Evolutionary conservation across 768 basidiomycete species (phyloP), one percentile per base, ranked within the genome.

Genomic region (Boletus pseudo-olivaceus): DNA sequence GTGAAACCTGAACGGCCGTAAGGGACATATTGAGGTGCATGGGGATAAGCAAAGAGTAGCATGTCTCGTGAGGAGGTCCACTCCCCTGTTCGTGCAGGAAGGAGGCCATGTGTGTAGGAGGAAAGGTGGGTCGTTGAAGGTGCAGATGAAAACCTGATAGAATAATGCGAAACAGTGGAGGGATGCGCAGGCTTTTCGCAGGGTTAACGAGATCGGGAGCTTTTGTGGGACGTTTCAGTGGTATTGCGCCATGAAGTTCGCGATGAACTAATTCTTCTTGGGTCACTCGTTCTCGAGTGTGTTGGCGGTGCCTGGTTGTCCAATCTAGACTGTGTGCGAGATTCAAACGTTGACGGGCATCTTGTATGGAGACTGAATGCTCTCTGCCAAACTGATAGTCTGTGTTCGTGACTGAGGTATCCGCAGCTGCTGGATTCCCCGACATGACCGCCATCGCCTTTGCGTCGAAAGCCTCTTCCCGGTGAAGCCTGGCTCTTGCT

Each of bases 41-140:
- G 4, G 95, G 94, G 19, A 96, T 73, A 59, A 97, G 77, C 26
- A 98, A 76, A 11, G 89, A 85, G 67, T 87, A 97, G 60, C 81
- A 62, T 0, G 86, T 88, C 49, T 87, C 80, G 15, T 69, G 71
- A 4, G 92, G 90, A 48, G 96, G 66, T 9, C 85, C 87, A 46
- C 68, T 68, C 27, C 91, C 92, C 64, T 82, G 82, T 53, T 82
- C 77, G 59, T 80, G 63, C 46, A 94, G 74, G 69, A 89, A 89
- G 42, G 84, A 76, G 2, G 83, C 67, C 19, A 93, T 74, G 5
- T 77, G 71, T 5, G 75, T 73, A 4, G 74, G 54, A 9, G 78
- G 71, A 67, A 93, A 88, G 0, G 82, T 82, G 2, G 90, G 88
- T 6, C 74, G 73, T 3, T 76, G 74, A 20, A 93, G 60, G 17